These are phyloP conservation scores for Lycium ferocissimum DNA, from an alignment of 257 asterid species.

Conservation along the genomic window DNA sequence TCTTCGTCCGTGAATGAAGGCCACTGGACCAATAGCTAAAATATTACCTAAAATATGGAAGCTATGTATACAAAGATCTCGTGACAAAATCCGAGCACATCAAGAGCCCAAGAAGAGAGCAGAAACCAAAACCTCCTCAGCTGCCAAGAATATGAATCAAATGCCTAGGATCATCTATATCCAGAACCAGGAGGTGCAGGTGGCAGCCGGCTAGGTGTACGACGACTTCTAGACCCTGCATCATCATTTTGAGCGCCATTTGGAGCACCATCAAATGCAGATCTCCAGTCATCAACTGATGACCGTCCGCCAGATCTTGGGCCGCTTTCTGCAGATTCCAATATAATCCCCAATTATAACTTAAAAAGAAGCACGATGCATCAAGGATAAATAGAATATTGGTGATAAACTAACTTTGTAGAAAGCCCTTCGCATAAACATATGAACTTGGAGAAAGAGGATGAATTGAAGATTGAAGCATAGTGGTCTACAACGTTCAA, in stretches of 20 bases:
- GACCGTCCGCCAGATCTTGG: slow-evolving; percentile 26
- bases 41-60: slow-evolving; percentile 11
- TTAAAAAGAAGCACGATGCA: slow-evolving; percentile 7
- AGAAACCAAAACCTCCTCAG: slow-evolving; percentile 17
- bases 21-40: slow-evolving; percentile 14
- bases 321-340: slow-evolving; percentile 29
- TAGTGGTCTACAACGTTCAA: background rate
- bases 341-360: background rate
- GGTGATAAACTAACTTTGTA: background rate
- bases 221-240: slow-evolving; percentile 33
- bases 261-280: slow-evolving; percentile 37
- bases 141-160: slow-evolving; percentile 7
- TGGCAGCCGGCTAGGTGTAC: slow-evolving; percentile 36
- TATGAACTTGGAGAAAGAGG: background rate
- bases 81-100: background rate
- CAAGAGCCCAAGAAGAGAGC: slow-evolving; percentile 21
- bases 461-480: slow-evolving; percentile 5
- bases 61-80: slow-evolving; percentile 23
- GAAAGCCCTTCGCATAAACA: background rate
- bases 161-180: slow-evolving; percentile 6
- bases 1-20: background rate
- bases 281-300: slow-evolving; percentile 38
- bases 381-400: background rate
- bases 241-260: slow-evolving; percentile 29
- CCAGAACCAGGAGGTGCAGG: slow-evolving; percentile 39